Evolutionary conservation across 2,329 filamentous ascomycete genomes (phyloP).

Genomic region (Alternaria alternata): DNA sequence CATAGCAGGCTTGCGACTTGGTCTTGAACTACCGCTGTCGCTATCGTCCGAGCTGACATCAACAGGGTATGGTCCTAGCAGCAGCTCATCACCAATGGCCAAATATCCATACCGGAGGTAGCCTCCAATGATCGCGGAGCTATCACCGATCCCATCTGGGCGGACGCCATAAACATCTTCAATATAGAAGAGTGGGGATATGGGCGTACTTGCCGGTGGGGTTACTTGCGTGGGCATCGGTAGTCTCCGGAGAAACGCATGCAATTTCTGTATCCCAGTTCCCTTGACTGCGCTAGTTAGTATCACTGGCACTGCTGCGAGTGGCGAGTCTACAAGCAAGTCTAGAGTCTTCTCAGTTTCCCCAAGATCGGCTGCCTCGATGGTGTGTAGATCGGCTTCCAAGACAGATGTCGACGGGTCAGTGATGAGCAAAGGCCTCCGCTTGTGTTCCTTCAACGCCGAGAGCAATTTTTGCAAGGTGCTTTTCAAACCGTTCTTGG

Average conservation of each 20-base stretch:
- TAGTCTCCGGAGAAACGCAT: slow-evolving; percentile 79
- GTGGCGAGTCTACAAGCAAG: slow-evolving; percentile 58
- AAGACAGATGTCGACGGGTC: slow-evolving; percentile 34
- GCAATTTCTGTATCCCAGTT: slow-evolving; percentile 79
- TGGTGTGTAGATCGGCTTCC: slow-evolving; percentile 59
- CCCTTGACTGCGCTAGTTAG: slow-evolving; percentile 89
- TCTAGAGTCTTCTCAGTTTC: slow-evolving; percentile 67
- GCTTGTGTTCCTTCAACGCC: slow-evolving; percentile 76
- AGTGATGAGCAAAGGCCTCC: slow-evolving; percentile 74
- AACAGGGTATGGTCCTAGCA: slow-evolving; percentile 74
- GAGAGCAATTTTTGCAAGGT: slow-evolving; percentile 79
- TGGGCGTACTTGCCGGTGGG: slow-evolving; percentile 51
- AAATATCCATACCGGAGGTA: slow-evolving; percentile 81
- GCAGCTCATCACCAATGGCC: slow-evolving; percentile 77
- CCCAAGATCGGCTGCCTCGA: slow-evolving; percentile 64
- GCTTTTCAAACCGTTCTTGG: slow-evolving; percentile 72
- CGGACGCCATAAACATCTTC: slow-evolving; percentile 80
- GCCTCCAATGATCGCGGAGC: slow-evolving; percentile 76
- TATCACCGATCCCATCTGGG: slow-evolving; percentile 54
- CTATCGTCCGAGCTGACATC: slow-evolving; percentile 47
- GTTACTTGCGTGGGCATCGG: slow-evolving; percentile 63
- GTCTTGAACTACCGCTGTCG: slow-evolving; percentile 45
- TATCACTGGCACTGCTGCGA: slow-evolving; percentile 76
- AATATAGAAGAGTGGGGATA: slow-evolving; percentile 79
- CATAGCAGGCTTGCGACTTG: slow-evolving; percentile 35